phyloP scores from a whole-genome alignment of 106 monocot species.

The Xerophyta viscosa region DNA sequence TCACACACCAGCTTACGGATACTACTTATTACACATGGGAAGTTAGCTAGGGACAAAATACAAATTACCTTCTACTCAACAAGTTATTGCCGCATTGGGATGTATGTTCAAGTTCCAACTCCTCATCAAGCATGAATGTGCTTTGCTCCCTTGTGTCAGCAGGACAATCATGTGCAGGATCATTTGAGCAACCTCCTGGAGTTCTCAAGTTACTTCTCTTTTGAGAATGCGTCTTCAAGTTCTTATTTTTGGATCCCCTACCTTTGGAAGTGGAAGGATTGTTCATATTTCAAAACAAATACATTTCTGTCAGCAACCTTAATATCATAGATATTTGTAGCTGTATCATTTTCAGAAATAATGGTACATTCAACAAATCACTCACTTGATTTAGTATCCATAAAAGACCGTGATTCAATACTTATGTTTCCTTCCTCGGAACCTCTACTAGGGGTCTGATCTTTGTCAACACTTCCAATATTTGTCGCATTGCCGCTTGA shows the following conservation, averaged over 20 bases:
- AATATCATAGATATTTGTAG: slow-evolving; percentile 2
- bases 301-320: too few relatives aligned
- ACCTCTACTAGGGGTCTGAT: slow-evolving; percentile 1
- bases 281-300: too few relatives aligned
- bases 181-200: slow-evolving; percentile 21
- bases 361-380: slow-evolving; percentile 7
- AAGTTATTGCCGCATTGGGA: slow-evolving; percentile 19
- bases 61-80: slow-evolving; percentile 42
- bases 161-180: slow-evolving; percentile 18
- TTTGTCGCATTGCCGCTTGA: slow-evolving; percentile 8
- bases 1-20: too few relatives aligned
- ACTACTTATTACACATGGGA: neutral
- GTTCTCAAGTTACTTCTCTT: slow-evolving; percentile 8
- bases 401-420: slow-evolving; percentile 7
- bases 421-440: slow-evolving; percentile 1
- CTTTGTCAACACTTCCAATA: slow-evolving; percentile 8
- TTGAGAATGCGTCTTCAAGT: slow-evolving; percentile 5
- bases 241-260: slow-evolving; percentile 13
- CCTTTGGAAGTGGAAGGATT: slow-evolving; percentile 4
- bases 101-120: slow-evolving; percentile 60
- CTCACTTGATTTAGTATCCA: slow-evolving; percentile 4
- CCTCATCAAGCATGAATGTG: slow-evolving; percentile 94
- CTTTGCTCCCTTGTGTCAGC: slow-evolving; percentile 40
- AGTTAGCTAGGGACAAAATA: neutral
- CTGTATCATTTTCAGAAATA: slow-evolving; percentile 8